Base-by-base conservation (phyloP, 164 flowering plant genomes). In the Chimonanthus praecox region DNA sequence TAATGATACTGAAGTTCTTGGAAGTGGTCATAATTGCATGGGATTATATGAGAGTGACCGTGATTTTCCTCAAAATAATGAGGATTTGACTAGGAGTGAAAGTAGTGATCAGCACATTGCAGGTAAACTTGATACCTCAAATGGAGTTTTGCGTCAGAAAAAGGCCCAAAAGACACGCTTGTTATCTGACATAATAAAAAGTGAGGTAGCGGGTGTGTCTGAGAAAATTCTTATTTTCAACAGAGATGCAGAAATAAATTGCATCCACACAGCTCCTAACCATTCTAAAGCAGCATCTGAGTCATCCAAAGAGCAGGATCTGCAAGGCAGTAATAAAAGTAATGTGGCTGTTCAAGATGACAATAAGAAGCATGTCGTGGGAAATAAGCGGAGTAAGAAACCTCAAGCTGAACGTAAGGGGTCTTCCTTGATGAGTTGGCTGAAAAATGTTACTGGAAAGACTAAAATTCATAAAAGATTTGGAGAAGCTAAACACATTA, bases 151-250 rank as follows among this genome's bases (percentile, higher is more conserved):
- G 58, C 84, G 76, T 15, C 77, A 74, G 67, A 80, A 75, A 58
- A 86, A 79, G 78, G 61, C 80, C 61, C 82, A 71, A 67, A 90
- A 90, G 78, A 78, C 84, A 71, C 87, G 91, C 50, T 78, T 82
- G 73, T 70, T 90, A 66, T 71, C 86, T 77, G 92, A 80, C 49
- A 76, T 80, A 47, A 70, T 79, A 49, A 69, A 48, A 44, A 75
- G 78, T 72, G 76, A 87, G 63, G 77, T 79, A 68, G 70, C 84
- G 76, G 77, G 65, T 71, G 72, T 71, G 50, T 63, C 75, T 10
- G 47, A 50, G 20, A 66, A 73, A 46, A 45, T 7, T 48, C 9
- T 16, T 60, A 49, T 5, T 44, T 67, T 49, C 49, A 71, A 73
- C 47, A 73, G 77, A 13, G 74, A 76, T 71, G 47, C 58, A 49